Evolutionary conservation across 2,329 filamentous ascomycete species (phyloP).

Genomic region (Arachnomyces sp.): DNA sequence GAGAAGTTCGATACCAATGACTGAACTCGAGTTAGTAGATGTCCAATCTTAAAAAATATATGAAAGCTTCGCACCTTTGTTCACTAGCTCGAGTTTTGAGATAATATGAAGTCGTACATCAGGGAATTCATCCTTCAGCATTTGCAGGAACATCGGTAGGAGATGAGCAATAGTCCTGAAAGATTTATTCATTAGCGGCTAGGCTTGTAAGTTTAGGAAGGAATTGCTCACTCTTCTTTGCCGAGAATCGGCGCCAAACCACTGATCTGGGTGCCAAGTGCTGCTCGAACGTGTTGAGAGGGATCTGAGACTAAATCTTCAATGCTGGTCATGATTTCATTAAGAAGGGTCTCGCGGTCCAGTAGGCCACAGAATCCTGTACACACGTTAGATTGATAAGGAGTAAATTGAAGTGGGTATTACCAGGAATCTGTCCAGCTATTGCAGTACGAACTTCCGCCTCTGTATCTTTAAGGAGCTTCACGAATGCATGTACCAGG

Average conservation of each 20-base stretch:
- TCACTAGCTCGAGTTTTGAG: slow-evolving; percentile 97
- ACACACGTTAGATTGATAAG: not conserved
- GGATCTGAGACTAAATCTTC: slow-evolving; percentile 94
- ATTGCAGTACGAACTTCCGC: slow-evolving; percentile 96
- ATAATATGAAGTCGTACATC: slow-evolving; percentile 98
- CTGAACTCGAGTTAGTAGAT: slow-evolving; percentile 38
- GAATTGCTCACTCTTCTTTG: slow-evolving; percentile 75
- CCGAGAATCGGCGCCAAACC: slow-evolving; percentile 93
- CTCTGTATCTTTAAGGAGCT: slow-evolving; percentile 94
- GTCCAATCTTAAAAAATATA: not conserved
- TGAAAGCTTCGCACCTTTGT: slow-evolving; percentile 71
- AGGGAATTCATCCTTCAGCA: slow-evolving; percentile 99
- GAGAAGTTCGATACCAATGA: slow-evolving; percentile 94
- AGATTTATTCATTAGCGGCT: slow-evolving; percentile 9
- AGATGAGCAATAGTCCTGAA: slow-evolving; percentile 87
- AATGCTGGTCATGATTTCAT: slow-evolving; percentile 93
- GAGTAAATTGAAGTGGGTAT: slow-evolving; percentile 7
- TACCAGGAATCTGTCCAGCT: slow-evolving; percentile 88
- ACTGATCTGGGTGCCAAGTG: slow-evolving; percentile 92
- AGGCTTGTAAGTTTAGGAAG: slow-evolving; percentile 1
- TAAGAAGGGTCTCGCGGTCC: slow-evolving; percentile 77
- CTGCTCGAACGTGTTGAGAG: slow-evolving; percentile 93
- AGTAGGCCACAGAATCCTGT: slow-evolving; percentile 85
- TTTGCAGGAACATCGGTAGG: slow-evolving; percentile 96
- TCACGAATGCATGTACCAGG: slow-evolving; percentile 92